Evolutionary conservation across 805 yeast species (phyloP).

Genomic region (Candida orba): DNA sequence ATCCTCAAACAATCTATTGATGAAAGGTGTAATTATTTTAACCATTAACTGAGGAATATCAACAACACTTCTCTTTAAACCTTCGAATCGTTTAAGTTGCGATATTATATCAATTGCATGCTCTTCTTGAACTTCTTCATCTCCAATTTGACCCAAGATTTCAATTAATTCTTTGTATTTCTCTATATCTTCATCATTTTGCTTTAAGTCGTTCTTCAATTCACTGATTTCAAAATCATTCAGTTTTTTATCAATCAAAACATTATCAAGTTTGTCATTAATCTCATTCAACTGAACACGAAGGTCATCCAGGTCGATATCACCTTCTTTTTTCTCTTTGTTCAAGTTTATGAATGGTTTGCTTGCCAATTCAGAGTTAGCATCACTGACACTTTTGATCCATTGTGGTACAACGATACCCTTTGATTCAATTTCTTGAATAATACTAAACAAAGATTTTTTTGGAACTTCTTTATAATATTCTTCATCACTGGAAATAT

Average conservation of each 20-base stretch:
- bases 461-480: slow-evolving; percentile 20
- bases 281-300: slow-evolving; percentile 11
- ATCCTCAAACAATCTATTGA: background rate
- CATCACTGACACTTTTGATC: slow-evolving; percentile 17
- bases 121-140: background rate
- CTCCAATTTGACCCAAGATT: background rate
- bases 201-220: background rate
- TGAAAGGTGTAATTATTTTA: slow-evolving; percentile 18
- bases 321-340: slow-evolving; percentile 28
- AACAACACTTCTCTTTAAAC: background rate
- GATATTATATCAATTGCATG: background rate
- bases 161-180: background rate
- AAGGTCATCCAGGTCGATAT: slow-evolving; percentile 8
- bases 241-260: slow-evolving; percentile 9
- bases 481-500: slow-evolving; percentile 18
- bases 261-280: slow-evolving; percentile 11
- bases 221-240: slow-evolving; percentile 8
- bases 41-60: slow-evolving; percentile 13
- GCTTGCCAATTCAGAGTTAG: slow-evolving; percentile 23
- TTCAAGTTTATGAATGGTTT: slow-evolving; percentile 31
- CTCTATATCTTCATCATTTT: background rate
- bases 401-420: slow-evolving; percentile 15
- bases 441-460: slow-evolving; percentile 21
- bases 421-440: slow-evolving; percentile 17
- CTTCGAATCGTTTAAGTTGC: background rate